Evolutionary conservation across 257 asterid species (phyloP).

Genomic region (Mitragyna speciosa): DNA sequence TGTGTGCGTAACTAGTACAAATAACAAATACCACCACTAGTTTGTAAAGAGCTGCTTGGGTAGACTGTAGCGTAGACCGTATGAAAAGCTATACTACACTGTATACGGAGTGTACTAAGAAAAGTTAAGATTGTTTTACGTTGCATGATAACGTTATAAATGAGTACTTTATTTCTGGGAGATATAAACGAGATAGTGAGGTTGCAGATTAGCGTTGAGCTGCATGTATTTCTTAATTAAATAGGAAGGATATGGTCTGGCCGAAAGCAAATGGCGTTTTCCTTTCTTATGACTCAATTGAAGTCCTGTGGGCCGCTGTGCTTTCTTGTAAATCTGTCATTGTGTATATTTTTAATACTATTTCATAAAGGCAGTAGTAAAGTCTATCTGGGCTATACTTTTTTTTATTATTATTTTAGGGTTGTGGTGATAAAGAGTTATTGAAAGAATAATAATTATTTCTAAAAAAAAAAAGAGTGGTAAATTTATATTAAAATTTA

Average conservation of each 20-base stretch:
- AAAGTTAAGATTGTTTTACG: background rate
- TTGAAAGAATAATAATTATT: too few species aligned
- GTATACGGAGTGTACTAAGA: background rate
- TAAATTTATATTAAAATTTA: too few species aligned
- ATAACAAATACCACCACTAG: background rate
- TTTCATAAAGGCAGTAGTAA: too few species aligned
- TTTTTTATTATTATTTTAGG: too few species aligned
- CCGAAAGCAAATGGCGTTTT: background rate
- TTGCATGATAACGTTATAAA: conserved; percentile 1
- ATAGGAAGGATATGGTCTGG: background rate
- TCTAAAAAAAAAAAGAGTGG: too few species aligned
- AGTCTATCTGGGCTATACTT: background rate
- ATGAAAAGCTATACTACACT: too few species aligned
- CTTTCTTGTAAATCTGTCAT: background rate
- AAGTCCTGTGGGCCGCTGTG: background rate
- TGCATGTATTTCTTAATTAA: background rate
- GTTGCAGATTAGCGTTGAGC: background rate
- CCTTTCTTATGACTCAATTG: background rate
- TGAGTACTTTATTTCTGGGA: background rate
- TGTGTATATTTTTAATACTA: too few species aligned
- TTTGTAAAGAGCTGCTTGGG: too few species aligned
- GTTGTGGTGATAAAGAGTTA: too few species aligned
- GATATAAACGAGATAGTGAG: background rate
- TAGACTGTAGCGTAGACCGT: too few species aligned
- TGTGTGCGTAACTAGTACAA: background rate